Base-by-base conservation (phyloP, 345 rosid species). In the Camelina laxa region DNA sequence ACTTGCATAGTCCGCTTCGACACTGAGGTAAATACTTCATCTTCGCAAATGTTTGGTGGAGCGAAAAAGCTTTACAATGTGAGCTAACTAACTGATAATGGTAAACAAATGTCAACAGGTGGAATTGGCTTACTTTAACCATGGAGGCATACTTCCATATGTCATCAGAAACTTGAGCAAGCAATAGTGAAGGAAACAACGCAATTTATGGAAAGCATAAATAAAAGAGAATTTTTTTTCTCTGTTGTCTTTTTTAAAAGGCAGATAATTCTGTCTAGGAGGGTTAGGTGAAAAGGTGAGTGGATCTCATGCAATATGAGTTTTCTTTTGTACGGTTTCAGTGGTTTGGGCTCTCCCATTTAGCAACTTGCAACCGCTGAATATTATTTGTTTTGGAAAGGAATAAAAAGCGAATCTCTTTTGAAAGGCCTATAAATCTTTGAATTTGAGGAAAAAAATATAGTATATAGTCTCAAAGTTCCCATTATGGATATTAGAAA, bases 101-200 rank as follows among this genome's bases (percentile, higher is more conserved):
- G 42, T 39, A 6, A 41, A 74, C 55, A 60, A 5, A 47, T 44
- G 30, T 27, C 71, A 82, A 69, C 79, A 96, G 99, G 99, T 96
- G 83, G 99, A 96, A 63, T 82, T 96, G 91, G 95, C 73, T 0
- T 96, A 96, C 79, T 96, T 89, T 85, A 80, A 87, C 72, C 81
- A 91, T 30, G 99, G 99, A 72, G 99, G 98, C 19, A 96, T 96
- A n/a, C 96, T 96, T 80, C 99, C 97, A 4, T 92, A 87, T 33
- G 98, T 84, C 14, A 96, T 96, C 57, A 84, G 99, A 73, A 92
- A 86, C 83, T 84, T 96, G 79, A 88, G 69, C 79, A 84, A 84
- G 80, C 84, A 86, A 63, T 90, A 72, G 73, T 17, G 67, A 56
- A 39, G 66, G 22, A 47, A 47, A 1, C 42, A 10, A 5, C 11